Percentiles rank a stretch among this genome's conserved stretches.
These are phyloP conservation scores for Davidsoniella virescens DNA, from an alignment of 2,329 filamentous ascomycete species.

Conservation along the genomic window DNA sequence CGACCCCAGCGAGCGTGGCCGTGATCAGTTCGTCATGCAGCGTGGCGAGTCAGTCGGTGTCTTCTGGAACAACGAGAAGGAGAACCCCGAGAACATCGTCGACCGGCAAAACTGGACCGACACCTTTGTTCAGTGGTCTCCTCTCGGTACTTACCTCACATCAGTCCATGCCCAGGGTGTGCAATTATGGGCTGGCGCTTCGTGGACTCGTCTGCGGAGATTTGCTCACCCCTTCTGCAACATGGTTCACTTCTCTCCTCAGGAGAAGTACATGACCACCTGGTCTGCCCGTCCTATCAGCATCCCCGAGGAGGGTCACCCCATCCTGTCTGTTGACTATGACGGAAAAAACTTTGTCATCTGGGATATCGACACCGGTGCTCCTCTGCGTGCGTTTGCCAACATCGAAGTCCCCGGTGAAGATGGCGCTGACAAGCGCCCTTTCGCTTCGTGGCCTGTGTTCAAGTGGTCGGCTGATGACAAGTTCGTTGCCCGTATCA, in stretches of 20 bases:
- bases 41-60: slow-evolving; percentile 82
- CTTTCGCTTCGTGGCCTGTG: slow-evolving; percentile 80
- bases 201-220: slow-evolving; percentile 79
- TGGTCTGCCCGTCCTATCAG: slow-evolving; percentile 92
- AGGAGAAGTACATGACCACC: slow-evolving; percentile 84
- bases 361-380: slow-evolving; percentile 84
- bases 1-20: slow-evolving; percentile 60
- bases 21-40: slow-evolving; percentile 94
- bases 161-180: slow-evolving; percentile 94
- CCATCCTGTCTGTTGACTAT: slow-evolving; percentile 73
- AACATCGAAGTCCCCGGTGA: slow-evolving; percentile 62
- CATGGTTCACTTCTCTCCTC: slow-evolving; percentile 86
- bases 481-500: slow-evolving; percentile 89
- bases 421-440: slow-evolving; percentile 45
- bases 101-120: slow-evolving; percentile 96
- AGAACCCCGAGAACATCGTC: slow-evolving; percentile 71
- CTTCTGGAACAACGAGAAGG: slow-evolving; percentile 97
- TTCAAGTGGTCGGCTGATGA: slow-evolving; percentile 99
- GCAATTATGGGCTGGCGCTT: slow-evolving; percentile 84
- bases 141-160: slow-evolving; percentile 80
- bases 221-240: slow-evolving; percentile 94
- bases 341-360: slow-evolving; percentile 99
- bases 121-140: slow-evolving; percentile 95
- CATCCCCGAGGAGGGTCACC: slow-evolving; percentile 75
- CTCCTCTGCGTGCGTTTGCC: slow-evolving; percentile 83